phyloP scores from a whole-genome alignment of 2,329 filamentous ascomycete genomes.

The Thelonectria discophora region DNA sequence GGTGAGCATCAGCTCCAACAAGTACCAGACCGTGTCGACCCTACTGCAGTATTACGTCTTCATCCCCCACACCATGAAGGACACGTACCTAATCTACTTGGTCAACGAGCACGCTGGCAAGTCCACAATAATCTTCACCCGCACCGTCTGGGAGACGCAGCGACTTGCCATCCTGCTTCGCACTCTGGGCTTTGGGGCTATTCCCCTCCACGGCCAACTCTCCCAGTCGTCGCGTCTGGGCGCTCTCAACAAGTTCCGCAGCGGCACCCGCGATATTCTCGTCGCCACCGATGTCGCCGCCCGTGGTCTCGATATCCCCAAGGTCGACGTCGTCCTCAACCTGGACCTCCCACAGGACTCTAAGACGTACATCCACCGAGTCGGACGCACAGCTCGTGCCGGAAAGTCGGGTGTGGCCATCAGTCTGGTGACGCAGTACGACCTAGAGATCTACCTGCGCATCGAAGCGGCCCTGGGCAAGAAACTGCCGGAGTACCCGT shows the following conservation, averaged over 20 bases:
- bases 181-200: slow-evolving; percentile 85
- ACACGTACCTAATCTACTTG: slow-evolving; percentile 86
- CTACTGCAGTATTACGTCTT: slow-evolving; percentile 88
- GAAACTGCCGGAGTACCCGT: slow-evolving; percentile 74
- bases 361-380: slow-evolving; percentile 91
- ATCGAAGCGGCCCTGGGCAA: slow-evolving; percentile 86
- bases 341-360: slow-evolving; percentile 84
- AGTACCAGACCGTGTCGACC: slow-evolving; percentile 91
- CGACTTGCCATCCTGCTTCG: slow-evolving; percentile 84
- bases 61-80: slow-evolving; percentile 86
- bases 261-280: slow-evolving; percentile 82
- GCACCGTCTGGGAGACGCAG: slow-evolving; percentile 92
- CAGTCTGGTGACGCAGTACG: slow-evolving; percentile 86
- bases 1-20: slow-evolving; percentile 81
- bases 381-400: slow-evolving; percentile 87
- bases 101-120: slow-evolving; percentile 89
- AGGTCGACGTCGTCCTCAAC: slow-evolving; percentile 89
- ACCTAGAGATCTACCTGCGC: slow-evolving; percentile 79
- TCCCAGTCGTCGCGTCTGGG: slow-evolving; percentile 87
- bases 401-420: slow-evolving; percentile 86
- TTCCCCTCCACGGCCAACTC: slow-evolving; percentile 92
- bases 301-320: slow-evolving; percentile 90
- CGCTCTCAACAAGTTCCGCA: slow-evolving; percentile 88
- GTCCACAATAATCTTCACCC: slow-evolving; percentile 87
- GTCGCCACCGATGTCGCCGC: slow-evolving; percentile 95